Conservation (phyloP, 202 grass and related monocot species). For the Zizania palustris region DNA sequence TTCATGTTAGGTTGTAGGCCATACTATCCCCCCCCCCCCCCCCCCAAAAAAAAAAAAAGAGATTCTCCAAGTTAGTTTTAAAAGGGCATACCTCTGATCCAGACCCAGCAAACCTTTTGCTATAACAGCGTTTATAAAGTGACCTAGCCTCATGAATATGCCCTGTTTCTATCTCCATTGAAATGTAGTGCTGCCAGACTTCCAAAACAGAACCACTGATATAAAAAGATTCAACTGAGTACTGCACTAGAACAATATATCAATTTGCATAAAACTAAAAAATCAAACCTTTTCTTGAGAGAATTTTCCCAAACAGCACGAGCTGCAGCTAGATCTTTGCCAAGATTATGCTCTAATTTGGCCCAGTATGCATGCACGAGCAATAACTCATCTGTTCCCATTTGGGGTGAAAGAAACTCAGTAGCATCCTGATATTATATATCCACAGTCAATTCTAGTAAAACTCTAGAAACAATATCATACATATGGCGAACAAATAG, state of each 20-base stretch:
- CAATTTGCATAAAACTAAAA: constrained; percentile 32
- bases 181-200: constrained; percentile 78
- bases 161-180: constrained; percentile 76
- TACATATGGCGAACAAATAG: constrained; percentile 19
- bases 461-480: constrained; percentile 10
- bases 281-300: constrained; percentile 79
- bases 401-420: constrained; percentile 67
- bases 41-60: too few species aligned
- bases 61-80: constrained; percentile 1
- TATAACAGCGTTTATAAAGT: constrained; percentile 93
- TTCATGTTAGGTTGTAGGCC: not conserved
- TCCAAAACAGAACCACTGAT: constrained; percentile 79
- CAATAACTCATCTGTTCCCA: constrained; percentile 67
- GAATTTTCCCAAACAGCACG: constrained; percentile 87
- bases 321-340: constrained; percentile 69
- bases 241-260: not conserved
- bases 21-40: too few species aligned
- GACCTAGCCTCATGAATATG: constrained; percentile 77
- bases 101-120: constrained; percentile 75
- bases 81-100: constrained; percentile 84
- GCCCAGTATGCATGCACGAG: constrained; percentile 79
- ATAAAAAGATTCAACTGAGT: constrained; percentile 45
- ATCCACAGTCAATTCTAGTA: constrained; percentile 33
- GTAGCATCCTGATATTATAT: constrained; percentile 66
- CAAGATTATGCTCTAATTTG: constrained; percentile 72